Conservation (phyloP, 176 grass and related monocot species). For the Musa itinerans region DNA sequence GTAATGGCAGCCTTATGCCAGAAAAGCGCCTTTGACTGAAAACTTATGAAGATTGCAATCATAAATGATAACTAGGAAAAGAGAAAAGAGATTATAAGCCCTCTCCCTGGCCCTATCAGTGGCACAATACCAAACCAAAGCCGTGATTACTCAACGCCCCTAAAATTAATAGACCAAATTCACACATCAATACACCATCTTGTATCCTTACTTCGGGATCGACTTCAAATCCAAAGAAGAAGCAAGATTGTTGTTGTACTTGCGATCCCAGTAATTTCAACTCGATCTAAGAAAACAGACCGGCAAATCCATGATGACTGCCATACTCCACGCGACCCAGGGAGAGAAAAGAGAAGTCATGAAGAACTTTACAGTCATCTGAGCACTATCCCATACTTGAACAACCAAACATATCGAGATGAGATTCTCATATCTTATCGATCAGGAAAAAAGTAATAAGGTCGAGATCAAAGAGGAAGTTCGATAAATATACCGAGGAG, state of each 20-base stretch:
- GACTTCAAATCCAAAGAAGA: background rate
- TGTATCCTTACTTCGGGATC: background rate
- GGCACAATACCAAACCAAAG: background rate
- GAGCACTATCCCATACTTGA: background rate
- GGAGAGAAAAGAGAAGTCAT: background rate
- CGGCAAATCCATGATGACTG: background rate
- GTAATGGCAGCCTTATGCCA: background rate
- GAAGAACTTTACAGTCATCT: background rate
- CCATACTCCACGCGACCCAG: background rate
- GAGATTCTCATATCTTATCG: background rate
- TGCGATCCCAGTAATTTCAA: background rate
- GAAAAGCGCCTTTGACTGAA: background rate
- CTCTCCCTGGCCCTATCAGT: background rate
- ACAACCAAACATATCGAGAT: no score
- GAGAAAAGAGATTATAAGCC: background rate
- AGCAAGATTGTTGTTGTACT: background rate
- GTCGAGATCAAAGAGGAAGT: constrained; percentile 1
- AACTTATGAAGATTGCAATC: background rate
- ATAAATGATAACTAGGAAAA: background rate
- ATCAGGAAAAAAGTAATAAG: background rate
- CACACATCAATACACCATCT: background rate
- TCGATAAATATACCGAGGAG: background rate
- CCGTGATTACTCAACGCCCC: background rate
- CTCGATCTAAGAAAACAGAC: background rate
- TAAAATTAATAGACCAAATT: background rate